phyloP scores from a whole-genome alignment of 2,329 filamentous ascomycete species.

The Pseudopithomyces maydicus region DNA sequence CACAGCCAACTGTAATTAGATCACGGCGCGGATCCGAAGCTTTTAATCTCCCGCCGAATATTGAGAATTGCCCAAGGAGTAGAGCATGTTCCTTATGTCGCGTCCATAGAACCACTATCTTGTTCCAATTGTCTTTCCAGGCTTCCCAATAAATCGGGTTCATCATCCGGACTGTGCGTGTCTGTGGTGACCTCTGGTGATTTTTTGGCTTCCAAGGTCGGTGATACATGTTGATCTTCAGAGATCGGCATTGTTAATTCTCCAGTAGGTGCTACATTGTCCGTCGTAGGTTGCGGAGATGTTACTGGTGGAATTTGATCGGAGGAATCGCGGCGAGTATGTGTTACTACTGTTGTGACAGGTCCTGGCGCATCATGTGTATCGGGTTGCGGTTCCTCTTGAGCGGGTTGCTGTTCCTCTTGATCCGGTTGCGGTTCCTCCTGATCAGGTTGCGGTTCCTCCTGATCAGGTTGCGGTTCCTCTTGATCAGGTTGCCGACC shows the following conservation, averaged over 20 bases:
- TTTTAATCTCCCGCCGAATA: not conserved
- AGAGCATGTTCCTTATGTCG: constrained; percentile 13
- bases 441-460: not conserved
- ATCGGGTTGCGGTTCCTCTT: not conserved
- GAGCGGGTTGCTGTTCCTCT: not conserved
- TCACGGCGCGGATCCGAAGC: not conserved
- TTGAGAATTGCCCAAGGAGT: not conserved
- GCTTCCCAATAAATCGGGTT: constrained; percentile 54
- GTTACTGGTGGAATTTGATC: not conserved
- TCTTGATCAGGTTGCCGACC: not conserved
- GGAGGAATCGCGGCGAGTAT: not conserved
- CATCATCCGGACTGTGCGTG: constrained; percentile 38
- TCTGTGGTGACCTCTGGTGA: constrained; percentile 11
- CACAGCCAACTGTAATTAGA: no score
- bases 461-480: not conserved
- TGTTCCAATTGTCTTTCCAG: constrained; percentile 52
- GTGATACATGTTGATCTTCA: not conserved
- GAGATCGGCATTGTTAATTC: not conserved
- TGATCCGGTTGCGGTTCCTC: not conserved
- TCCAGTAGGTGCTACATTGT: not conserved
- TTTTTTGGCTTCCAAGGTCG: constrained; percentile 11
- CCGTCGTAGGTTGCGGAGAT: not conserved
- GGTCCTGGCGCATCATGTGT: not conserved
- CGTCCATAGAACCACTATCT: constrained; percentile 24
- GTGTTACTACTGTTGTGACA: not conserved